Percentiles rank a stretch among this genome's conserved stretches.
Evolutionary conservation across 2,329 filamentous ascomycete genomes (phyloP).

Genomic region (Ceratocystis harringtonii): DNA sequence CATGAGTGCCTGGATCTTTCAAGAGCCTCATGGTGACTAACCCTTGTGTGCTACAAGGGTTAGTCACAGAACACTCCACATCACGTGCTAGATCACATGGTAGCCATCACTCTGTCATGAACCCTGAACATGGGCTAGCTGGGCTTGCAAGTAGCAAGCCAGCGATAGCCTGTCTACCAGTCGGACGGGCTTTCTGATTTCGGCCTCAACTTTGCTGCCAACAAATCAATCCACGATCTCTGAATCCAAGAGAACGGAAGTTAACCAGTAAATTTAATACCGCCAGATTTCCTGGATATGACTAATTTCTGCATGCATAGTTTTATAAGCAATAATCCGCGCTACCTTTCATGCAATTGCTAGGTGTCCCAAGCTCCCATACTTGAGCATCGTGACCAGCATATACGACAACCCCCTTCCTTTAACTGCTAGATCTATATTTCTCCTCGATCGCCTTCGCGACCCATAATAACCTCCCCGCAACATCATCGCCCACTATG

Average conservation of each 20-base stretch:
- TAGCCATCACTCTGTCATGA: neutral
- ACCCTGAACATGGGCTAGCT: neutral
- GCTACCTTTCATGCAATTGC: neutral
- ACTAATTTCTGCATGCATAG: neutral
- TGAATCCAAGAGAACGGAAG: neutral
- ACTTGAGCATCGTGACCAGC: neutral
- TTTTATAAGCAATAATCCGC: neutral
- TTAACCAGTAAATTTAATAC: neutral
- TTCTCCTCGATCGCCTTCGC: neutral
- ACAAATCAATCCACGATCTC: neutral
- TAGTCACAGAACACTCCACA: too few species aligned
- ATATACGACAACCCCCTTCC: neutral
- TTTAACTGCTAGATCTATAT: neutral
- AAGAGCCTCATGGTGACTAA: neutral
- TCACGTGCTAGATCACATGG: neutral
- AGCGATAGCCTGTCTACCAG: neutral
- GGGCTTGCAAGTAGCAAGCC: neutral
- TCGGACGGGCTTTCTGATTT: neutral
- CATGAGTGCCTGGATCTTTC: too few species aligned
- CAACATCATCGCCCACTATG: conserved; percentile 37
- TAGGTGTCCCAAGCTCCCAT: neutral
- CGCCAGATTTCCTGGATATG: neutral
- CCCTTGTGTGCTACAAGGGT: neutral
- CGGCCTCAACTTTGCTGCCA: neutral
- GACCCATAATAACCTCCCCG: neutral